Percentiles rank a stretch among this genome's conserved stretches.
Conservation (phyloP, 2,329 filamentous ascomycete species). For the Xylaria hypoxylon region DNA sequence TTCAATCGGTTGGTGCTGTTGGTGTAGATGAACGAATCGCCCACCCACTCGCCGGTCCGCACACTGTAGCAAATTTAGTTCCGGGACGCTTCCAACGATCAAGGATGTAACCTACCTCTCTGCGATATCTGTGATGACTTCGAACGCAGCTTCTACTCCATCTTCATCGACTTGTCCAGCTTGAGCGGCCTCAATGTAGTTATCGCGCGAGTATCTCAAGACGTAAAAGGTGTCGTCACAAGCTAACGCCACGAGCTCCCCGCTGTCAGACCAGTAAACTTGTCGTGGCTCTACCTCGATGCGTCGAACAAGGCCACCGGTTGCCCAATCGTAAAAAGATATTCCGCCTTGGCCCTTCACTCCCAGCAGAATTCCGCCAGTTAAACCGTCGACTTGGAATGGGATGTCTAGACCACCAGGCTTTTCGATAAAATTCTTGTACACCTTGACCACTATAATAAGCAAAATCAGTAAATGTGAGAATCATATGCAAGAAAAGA, state of each 20-base stretch:
- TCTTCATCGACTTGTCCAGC: slow-evolving; percentile 86
- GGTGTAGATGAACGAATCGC: slow-evolving; percentile 99
- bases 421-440: slow-evolving; percentile 97
- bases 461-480: slow-evolving; percentile 8
- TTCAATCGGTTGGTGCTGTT: slow-evolving; percentile 96
- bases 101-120: slow-evolving; percentile 71
- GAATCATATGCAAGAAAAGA: not conserved
- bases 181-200: slow-evolving; percentile 85
- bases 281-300: slow-evolving; percentile 82
- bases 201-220: slow-evolving; percentile 88
- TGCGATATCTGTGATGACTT: slow-evolving; percentile 94
- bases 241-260: slow-evolving; percentile 90
- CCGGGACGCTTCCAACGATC: not conserved
- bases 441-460: slow-evolving; percentile 78
- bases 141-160: slow-evolving; percentile 94
- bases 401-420: slow-evolving; percentile 89
- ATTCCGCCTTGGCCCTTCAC: slow-evolving; percentile 95
- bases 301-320: slow-evolving; percentile 85
- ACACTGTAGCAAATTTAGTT: slow-evolving; percentile 66
- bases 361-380: slow-evolving; percentile 89
- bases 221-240: slow-evolving; percentile 98
- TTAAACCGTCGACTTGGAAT: slow-evolving; percentile 92
- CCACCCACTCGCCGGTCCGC: slow-evolving; percentile 95
- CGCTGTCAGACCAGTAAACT: slow-evolving; percentile 97
- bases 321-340: slow-evolving; percentile 96